Evolutionary conservation across 75 land plant genomes (phyloP), one percentile per base, ranked within the genome.

Genomic region (Pseudotsuga menziesii): DNA sequence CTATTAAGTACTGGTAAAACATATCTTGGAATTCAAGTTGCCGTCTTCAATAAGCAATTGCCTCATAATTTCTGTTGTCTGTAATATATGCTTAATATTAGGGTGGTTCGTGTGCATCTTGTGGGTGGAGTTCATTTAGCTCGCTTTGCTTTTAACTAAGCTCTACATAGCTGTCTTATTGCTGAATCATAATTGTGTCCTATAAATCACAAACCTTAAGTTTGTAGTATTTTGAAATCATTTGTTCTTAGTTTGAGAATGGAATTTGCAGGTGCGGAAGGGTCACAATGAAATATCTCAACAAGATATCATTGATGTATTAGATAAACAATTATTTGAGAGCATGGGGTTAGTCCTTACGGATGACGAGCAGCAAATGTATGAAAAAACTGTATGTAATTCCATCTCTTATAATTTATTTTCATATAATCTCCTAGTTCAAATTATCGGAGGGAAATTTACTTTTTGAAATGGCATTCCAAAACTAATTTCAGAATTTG

Each of bases 271-370:
- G 98, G 93, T 90, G 61, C 84, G 96, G 72, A 91, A 88, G 81
- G 92, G 92, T 39, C 93, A 91, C 57, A 77, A 82, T 36, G 83
- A 77, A 82, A 89, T 97, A 57, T 82, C 67, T 44, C 99, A 97
- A 56, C 84, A 92, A 63, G 99, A 97, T 63, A 83, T 97, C 54
- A 58, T 97, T 82, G 98, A 92, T 84, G 99, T 92, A 17, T 75
- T 97, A 36, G 98, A 97, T 73, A 97, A 97, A 77, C 93, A 94
- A 72, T 85, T 97, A 74, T 93, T 94, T 76, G 98, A 97, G 85
- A 93, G 93, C 15, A 86, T 89, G 91, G 98, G 98, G 61, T 85
- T 97, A 72, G 76, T 90, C 20, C 87, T 94, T 52, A 94, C 98
- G 0, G 98, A 91, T 23, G 95, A 97, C 75, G 98, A 97, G 83